Conservation (phyloP, 1,284 basidiomycete species). For the Moesziomyces globuligerus region DNA sequence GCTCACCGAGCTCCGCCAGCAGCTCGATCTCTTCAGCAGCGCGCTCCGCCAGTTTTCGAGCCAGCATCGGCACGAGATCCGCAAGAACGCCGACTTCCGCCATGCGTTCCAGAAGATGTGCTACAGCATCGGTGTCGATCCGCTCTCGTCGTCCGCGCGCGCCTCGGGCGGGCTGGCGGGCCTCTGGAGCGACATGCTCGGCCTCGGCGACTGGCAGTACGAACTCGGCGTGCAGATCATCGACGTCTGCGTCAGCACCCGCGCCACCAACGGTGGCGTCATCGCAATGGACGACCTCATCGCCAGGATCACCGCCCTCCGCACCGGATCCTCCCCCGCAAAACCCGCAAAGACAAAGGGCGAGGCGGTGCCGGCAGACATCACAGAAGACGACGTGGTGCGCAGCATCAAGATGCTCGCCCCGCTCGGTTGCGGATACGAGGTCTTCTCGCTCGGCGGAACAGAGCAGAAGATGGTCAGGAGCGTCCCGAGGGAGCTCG, state of each 20-base stretch:
- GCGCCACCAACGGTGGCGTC: constrained; percentile 88
- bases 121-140: constrained; percentile 91
- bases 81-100: constrained; percentile 84
- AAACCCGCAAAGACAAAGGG: background rate
- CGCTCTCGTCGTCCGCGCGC: constrained; percentile 72
- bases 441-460: constrained; percentile 77
- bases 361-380: constrained; percentile 13
- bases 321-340: constrained; percentile 73
- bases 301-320: constrained; percentile 78
- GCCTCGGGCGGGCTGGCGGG: constrained; percentile 74
- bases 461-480: constrained; percentile 68
- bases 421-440: constrained; percentile 88
- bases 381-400: constrained; percentile 84
- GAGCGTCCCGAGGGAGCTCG: constrained; percentile 67
- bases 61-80: constrained; percentile 84
- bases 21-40: constrained; percentile 83
- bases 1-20: constrained; percentile 79
- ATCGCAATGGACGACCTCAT: constrained; percentile 89
- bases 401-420: constrained; percentile 86
- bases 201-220: constrained; percentile 90
- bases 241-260: constrained; percentile 90
- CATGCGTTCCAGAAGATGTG: constrained; percentile 97
- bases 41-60: constrained; percentile 83
- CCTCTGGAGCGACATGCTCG: constrained; percentile 85
- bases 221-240: constrained; percentile 97